Evolutionary conservation across 1,284 basidiomycete genomes (phyloP).

Genomic region (Ganoderma lingzhi): DNA sequence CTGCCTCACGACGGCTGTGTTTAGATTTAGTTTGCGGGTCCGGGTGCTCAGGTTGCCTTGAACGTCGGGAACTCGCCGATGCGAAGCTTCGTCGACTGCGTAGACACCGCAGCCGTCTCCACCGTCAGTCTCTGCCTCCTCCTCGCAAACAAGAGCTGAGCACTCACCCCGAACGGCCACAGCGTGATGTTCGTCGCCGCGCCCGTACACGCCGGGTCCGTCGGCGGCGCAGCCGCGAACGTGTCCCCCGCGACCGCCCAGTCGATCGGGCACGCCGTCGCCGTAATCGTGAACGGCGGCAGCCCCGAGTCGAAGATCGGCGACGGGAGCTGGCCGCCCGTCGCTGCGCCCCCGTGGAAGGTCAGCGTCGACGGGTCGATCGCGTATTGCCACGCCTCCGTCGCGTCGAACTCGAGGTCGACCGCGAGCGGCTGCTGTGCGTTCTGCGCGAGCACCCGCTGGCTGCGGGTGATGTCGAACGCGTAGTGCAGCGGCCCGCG

Average conservation of each 20-base stretch:
- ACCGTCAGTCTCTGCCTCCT: slow-evolving; percentile 3
- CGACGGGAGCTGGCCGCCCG: slow-evolving; percentile 53
- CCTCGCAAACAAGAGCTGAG: neutral
- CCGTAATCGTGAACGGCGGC: slow-evolving; percentile 59
- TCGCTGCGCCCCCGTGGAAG: slow-evolving; percentile 50
- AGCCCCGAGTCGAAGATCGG: slow-evolving; percentile 63
- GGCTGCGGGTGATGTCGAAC: slow-evolving; percentile 54
- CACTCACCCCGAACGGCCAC: slow-evolving; percentile 60
- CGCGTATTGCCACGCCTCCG: slow-evolving; percentile 59
- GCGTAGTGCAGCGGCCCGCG: slow-evolving; percentile 66
- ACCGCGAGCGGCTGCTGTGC: slow-evolving; percentile 56
- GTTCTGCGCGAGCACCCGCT: slow-evolving; percentile 54
- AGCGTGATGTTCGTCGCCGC: slow-evolving; percentile 53
- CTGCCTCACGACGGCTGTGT: neutral
- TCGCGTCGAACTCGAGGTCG: slow-evolving; percentile 62
- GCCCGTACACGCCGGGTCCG: slow-evolving; percentile 54
- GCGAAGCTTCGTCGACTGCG: slow-evolving; percentile 59
- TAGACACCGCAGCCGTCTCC: neutral
- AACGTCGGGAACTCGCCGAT: slow-evolving; percentile 60
- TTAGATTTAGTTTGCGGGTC: too few relatives aligned
- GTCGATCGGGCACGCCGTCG: slow-evolving; percentile 56
- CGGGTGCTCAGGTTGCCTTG: slow-evolving; percentile 24
- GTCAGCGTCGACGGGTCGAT: slow-evolving; percentile 61
- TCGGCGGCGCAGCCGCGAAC: slow-evolving; percentile 59
- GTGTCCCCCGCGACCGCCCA: slow-evolving; percentile 59